Evolutionary conservation across 805 yeast genomes (phyloP).

Genomic region (Helenozyma rhizophorensis): DNA sequence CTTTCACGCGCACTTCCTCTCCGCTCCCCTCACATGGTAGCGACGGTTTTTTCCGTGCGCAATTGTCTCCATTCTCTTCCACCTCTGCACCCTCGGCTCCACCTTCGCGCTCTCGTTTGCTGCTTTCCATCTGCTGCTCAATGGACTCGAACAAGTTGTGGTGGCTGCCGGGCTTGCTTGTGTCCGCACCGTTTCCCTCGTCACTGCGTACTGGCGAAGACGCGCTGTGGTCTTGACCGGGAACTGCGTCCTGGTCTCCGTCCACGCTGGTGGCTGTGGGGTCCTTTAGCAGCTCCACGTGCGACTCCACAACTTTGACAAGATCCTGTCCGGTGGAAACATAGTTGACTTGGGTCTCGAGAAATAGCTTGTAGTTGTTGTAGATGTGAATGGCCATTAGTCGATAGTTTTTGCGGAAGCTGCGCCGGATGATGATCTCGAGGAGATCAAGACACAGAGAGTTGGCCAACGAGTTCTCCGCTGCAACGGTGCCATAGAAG

Average conservation of each 20-base stretch:
- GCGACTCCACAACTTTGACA: slow-evolving; percentile 4
- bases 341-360: slow-evolving; percentile 20
- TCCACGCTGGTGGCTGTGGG: slow-evolving; percentile 17
- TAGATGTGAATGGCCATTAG: slow-evolving; percentile 27
- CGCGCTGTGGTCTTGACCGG: slow-evolving; percentile 13
- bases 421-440: slow-evolving; percentile 35
- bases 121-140: slow-evolving; percentile 9
- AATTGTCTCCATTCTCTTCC: background rate
- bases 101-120: slow-evolving; percentile 18
- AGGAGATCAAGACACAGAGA: slow-evolving; percentile 73
- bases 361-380: slow-evolving; percentile 25
- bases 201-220: slow-evolving; percentile 24
- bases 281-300: slow-evolving; percentile 7
- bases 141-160: slow-evolving; percentile 18
- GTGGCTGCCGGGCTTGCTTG: slow-evolving; percentile 3
- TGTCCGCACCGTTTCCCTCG: slow-evolving; percentile 15
- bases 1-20: too few relatives aligned
- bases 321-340: slow-evolving; percentile 23
- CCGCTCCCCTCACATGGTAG: too few relatives aligned
- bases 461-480: slow-evolving; percentile 58
- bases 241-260: slow-evolving; percentile 10
- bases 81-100: slow-evolving; percentile 3
- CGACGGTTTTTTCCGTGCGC: too few relatives aligned
- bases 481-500: slow-evolving; percentile 44
- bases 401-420: slow-evolving; percentile 23